Evolutionary conservation across 1,284 basidiomycete species (phyloP), one percentile per base, ranked within the genome.

Genomic region (Apiotrichum domesticum): DNA sequence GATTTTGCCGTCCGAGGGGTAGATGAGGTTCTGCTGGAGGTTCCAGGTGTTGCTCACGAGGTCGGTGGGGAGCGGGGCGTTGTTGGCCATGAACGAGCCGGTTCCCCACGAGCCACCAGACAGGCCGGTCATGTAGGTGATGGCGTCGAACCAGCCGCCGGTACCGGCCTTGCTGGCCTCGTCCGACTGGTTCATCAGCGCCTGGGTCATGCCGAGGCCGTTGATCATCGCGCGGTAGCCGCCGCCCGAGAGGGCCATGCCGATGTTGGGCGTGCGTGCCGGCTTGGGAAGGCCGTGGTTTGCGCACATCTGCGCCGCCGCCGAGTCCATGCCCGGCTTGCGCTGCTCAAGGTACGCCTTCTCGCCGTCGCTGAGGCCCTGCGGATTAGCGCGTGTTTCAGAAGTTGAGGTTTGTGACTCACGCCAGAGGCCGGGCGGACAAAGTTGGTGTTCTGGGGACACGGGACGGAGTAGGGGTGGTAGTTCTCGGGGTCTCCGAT

Each of bases 201-300:
- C 62, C 51, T 48, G 44, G 29, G 54, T 48, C 58, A 60, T 57
- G 42, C 62, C 62, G 29, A 63, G 48, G 15, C 62, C 62, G 58
- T 63, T 63, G 43, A 78, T 69, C 79, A 80, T 80, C 9, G 79
- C 79, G 15, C 79, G 64, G 56, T 79, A 77, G 4, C 79, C 79
- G 35, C 79, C 79, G 39, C 79, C 79, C 9, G 74, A 75, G 13
- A 80, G 61, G 1, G 78, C 77, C 44, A 78, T 67, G 34, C 75
- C 77, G 21, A 80, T 64, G 2, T 62, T 58, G 0, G 79, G 79
- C 14, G 67, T 70, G 45, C 75, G 63, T 11, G 71, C 65, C 3
- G 75, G 71, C 14, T 58, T 59, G 7, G 63, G 48, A 1, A 77
- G 55, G 2, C 66, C 66, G 37, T 62, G 58, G 11, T 62, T 51